phyloP scores from a whole-genome alignment of 495 filamentous ascomycete genomes.

The Penicillium malachiteum region DNA sequence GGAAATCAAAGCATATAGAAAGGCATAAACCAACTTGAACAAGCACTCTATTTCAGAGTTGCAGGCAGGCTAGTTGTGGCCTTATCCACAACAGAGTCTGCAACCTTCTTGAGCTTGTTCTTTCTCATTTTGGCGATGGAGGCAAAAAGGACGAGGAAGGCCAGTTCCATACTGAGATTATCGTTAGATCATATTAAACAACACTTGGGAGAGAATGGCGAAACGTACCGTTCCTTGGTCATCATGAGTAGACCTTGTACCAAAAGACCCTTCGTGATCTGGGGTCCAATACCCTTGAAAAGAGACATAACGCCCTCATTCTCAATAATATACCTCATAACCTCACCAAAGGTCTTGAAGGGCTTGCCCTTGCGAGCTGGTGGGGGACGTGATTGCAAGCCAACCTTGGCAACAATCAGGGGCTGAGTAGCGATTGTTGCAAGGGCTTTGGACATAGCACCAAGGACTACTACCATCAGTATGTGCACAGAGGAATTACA shows the following conservation, averaged over 20 bases:
- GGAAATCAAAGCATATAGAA: conserved; percentile 10
- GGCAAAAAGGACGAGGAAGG: conserved; percentile 84
- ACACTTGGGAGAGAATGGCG: background rate
- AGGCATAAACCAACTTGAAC: conserved; percentile 4
- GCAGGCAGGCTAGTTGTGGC: conserved; percentile 45
- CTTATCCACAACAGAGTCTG: conserved; percentile 40
- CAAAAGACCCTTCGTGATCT: conserved; percentile 87
- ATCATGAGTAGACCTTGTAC: conserved; percentile 98
- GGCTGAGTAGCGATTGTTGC: conserved; percentile 94
- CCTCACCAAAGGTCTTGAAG: conserved; percentile 92
- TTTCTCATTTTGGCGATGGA: conserved; percentile 70
- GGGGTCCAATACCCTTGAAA: conserved; percentile 96
- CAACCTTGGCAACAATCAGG: conserved; percentile 96
- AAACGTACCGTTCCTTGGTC: conserved; percentile 90
- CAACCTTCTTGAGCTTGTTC: conserved; percentile 68
- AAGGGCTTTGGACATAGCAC: conserved; percentile 87
- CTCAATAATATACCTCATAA: conserved; percentile 88
- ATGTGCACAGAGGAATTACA: conserved; percentile 16
- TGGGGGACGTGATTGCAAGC: conserved; percentile 89
- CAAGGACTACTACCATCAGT: conserved; percentile 60
- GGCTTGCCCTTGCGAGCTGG: conserved; percentile 81
- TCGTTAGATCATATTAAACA: conserved; percentile 32
- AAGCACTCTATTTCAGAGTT: conserved; percentile 44
- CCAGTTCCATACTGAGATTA: conserved; percentile 72
- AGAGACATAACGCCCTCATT: conserved; percentile 79